Conservation (phyloP, 306 rosid genomes). For the Purshia tridentata region DNA sequence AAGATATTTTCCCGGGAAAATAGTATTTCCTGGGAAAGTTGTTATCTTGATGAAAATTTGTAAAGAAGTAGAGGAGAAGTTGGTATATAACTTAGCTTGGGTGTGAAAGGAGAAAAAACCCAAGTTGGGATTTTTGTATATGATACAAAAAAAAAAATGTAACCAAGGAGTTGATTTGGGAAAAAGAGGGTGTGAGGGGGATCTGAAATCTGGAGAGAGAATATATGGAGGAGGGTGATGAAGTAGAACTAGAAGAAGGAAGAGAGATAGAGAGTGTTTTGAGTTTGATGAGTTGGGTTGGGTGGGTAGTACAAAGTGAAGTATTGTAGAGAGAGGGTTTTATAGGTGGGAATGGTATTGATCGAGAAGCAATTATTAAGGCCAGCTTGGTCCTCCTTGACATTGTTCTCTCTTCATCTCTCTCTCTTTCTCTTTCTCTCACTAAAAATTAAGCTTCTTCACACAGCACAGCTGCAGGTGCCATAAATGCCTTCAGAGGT, state of each 20-base stretch:
- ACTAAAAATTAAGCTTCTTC: conserved; percentile 11
- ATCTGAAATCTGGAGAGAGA: conserved; percentile 1
- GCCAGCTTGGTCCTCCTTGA: conserved; percentile 53
- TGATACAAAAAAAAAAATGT: background rate
- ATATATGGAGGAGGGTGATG: background rate
- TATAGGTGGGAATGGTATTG: conserved; percentile 59
- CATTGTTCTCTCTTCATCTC: conserved; percentile 22
- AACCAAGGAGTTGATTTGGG: background rate
- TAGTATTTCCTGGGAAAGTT: conserved; percentile 14
- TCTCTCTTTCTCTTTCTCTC: conserved; percentile 16
- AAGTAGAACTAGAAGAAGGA: background rate
- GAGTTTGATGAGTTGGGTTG: background rate
- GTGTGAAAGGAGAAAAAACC: background rate
- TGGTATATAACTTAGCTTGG: background rate
- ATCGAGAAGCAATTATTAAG: conserved; percentile 51
- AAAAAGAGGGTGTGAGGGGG: background rate
- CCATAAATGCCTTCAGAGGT: conserved; percentile 58
- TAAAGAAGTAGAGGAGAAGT: background rate
- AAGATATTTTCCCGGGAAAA: background rate
- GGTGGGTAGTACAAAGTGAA: conserved; percentile 28
- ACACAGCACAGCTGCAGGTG: conserved; percentile 30
- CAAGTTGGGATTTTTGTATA: background rate
- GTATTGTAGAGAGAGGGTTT: conserved; percentile 44
- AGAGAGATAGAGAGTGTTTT: conserved; percentile 1
- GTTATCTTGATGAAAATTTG: background rate